Evolutionary conservation across 2,329 filamentous ascomycete species (phyloP), one percentile per base, ranked within the genome.

Genomic region (Aspergillus brunneoviolaceus): DNA sequence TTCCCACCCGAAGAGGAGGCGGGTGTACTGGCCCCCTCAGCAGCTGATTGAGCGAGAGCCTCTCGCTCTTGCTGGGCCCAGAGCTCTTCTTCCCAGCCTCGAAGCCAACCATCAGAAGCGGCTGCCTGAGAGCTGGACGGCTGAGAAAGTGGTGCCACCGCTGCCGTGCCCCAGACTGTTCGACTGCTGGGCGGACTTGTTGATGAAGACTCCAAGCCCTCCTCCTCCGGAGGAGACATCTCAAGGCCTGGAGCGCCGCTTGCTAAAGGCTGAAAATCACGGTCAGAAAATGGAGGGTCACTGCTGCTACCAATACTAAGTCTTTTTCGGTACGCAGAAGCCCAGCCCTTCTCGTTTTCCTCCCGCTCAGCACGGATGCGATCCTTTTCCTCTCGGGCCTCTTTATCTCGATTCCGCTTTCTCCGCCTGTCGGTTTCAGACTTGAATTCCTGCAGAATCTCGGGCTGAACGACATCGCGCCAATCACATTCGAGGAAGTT

Each of bases 401-500:
- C 91, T 75, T 96, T 96, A 66, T 96, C 93, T 5, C 83, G 82
- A 68, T 96, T 92, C 57, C 85, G 84, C 74, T 89, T 92, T 58
- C 92, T 83, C 56, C 93, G 84, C 59, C 85, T 84, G 65, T 91
- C 89, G 56, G 95, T 89, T 61, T 96, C 92, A 0, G 81, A 77
- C n/a, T 83, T 81, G 75, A 96, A 97, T 1, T 84, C 83, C 45
- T 87, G 87, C n/a, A 97, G 80, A 3, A 91, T 84, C 54, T 91
- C 88, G 0, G 87, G 82, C 3, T 87, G 84, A 5, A 97, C 90
- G 42, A 95, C 90, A 66, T 96, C 92, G 3, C 91, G 92, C 93
- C 93, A 97, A 74, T 97, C 92, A 71, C 93, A 97, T 76, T 97
- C 93, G 1, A 97, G 76, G 69, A 96, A 96, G 65, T 84, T 92